Evolutionary conservation across 495 filamentous ascomycete species (phyloP), one percentile per base, ranked within the genome.

Genomic region (Aspergillus egyptiacus): DNA sequence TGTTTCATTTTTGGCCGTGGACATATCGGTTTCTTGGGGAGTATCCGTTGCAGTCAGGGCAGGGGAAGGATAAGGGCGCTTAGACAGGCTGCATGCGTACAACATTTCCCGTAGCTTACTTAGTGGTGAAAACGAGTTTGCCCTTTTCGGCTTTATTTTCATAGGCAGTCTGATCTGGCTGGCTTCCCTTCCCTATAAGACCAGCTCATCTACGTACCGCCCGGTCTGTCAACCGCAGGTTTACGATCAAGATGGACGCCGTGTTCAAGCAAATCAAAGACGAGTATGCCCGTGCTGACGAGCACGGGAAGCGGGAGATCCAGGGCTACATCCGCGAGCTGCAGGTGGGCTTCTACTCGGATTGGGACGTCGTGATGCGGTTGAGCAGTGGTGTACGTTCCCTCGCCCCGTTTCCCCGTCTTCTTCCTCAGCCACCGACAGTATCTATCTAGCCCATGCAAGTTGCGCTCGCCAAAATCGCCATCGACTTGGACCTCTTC

Each of bases 401-500:
- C 2, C 6, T 15, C n/a, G n/a, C 20, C 20, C 4, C 5, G 2
- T 35, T 35, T 3, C 5, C 3, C 3, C 15, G 4, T 27, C 14
- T 2, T 10, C 37, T 4, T 6, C 2, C 5, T 5, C 20, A 24
- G 11, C 20, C 18, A 3, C 34, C 7, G 30, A 33, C 30, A 11
- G 30, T 33, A 3, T 33, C n/a, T n/a, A n/a, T 8, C 17, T 13
- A 36, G 34, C 34, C 34, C 2, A 5, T 36, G 20, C 37, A 40
- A 40, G 20, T 40, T 40, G 20, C 37, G 2, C 37, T 40, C 5
- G 23, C 37, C 37, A 40, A 40, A 40, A 27, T 40, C n/a, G 37
- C 20, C 2, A 27, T 40, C 10, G 37, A 40, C n/a, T 11, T 40
- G 20, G 37, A 14, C n/a, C 6, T 40, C 14, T 40, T 40, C 11